A percentile compares a stretch with the other conserved stretches of the same genome.
phyloP scores from a whole-genome alignment of 1,284 basidiomycete species.

The Microbotryomycetes sp. region DNA sequence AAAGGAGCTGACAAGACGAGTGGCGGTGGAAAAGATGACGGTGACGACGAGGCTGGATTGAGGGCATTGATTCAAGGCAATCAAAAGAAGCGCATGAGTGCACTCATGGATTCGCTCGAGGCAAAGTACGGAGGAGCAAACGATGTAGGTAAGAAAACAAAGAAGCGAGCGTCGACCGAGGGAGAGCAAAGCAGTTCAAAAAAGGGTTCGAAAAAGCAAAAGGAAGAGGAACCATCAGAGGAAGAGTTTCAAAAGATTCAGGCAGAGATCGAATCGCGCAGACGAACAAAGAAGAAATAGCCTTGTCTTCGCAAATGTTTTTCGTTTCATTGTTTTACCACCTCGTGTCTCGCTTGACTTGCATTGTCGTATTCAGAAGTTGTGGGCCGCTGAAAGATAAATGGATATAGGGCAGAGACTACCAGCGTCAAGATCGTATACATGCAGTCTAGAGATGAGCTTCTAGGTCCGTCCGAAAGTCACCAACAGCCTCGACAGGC shows the following conservation, averaged over 20 bases:
- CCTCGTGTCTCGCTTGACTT: neutral
- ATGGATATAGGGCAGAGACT: too few relatives aligned
- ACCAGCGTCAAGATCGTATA: too few relatives aligned
- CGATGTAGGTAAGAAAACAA: slow-evolving; percentile 34
- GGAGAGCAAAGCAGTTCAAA: slow-evolving; percentile 41
- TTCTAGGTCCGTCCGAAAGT: slow-evolving; percentile 3
- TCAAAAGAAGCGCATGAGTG: slow-evolving; percentile 63
- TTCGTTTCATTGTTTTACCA: neutral
- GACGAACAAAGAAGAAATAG: neutral
- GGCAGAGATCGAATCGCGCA: slow-evolving; percentile 48
- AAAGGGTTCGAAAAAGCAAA: slow-evolving; percentile 40
- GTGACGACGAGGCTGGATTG: slow-evolving; percentile 60
- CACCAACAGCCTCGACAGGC: slow-evolving; percentile 1
- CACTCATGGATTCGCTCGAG: slow-evolving; percentile 49
- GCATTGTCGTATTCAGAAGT: neutral
- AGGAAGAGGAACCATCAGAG: slow-evolving; percentile 51
- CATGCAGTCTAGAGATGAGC: neutral
- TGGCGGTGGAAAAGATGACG: slow-evolving; percentile 43
- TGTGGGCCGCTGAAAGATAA: too few relatives aligned
- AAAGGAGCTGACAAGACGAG: slow-evolving; percentile 46
- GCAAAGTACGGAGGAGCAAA: slow-evolving; percentile 61
- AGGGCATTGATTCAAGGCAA: slow-evolving; percentile 75
- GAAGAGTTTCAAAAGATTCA: slow-evolving; percentile 60
- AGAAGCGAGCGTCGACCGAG: slow-evolving; percentile 43
- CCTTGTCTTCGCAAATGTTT: too few relatives aligned